Evolutionary conservation across 2,329 filamentous ascomycete genomes (phyloP).

Genomic region (Arthroderma uncinatum): DNA sequence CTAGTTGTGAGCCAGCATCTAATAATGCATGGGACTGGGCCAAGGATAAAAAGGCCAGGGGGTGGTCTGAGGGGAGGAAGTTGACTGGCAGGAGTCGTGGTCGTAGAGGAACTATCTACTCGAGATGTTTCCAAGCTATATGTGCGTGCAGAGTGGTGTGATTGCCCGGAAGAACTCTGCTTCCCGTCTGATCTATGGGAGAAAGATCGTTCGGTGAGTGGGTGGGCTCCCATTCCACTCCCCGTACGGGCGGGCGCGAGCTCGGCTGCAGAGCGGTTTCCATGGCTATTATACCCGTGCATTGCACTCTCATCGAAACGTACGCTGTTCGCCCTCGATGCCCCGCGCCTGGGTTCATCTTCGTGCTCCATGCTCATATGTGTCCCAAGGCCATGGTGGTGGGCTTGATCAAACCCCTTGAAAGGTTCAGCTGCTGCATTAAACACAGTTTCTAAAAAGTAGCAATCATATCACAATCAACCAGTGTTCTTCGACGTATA

Average conservation of each 20-base stretch:
- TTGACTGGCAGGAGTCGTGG: conserved; percentile 56
- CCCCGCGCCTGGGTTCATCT: conserved; percentile 72
- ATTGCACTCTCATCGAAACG: conserved; percentile 94
- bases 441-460: conserved; percentile 57
- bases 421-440: conserved; percentile 76
- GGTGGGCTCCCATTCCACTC: conserved; percentile 65
- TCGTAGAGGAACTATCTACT: conserved; percentile 50
- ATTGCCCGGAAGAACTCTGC: conserved; percentile 85
- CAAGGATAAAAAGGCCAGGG: conserved; percentile 72
- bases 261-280: conserved; percentile 70
- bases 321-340: conserved; percentile 90
- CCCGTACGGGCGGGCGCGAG: conserved; percentile 65
- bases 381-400: conserved; percentile 66
- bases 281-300: conserved; percentile 79
- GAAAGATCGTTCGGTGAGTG: conserved; percentile 77
- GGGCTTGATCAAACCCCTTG: conserved; percentile 74
- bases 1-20: conserved; percentile 88
- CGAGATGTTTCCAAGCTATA: conserved; percentile 70
- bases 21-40: conserved; percentile 84
- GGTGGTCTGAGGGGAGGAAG: conserved; percentile 52
- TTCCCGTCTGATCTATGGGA: conserved; percentile 95
- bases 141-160: conserved; percentile 61
- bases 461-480: neutral
- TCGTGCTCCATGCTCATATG: conserved; percentile 78
- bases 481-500: neutral